These are phyloP conservation scores for Verticillium albo-atrum DNA, from an alignment of 2,329 filamentous ascomycete genomes.

Conservation along the genomic window DNA sequence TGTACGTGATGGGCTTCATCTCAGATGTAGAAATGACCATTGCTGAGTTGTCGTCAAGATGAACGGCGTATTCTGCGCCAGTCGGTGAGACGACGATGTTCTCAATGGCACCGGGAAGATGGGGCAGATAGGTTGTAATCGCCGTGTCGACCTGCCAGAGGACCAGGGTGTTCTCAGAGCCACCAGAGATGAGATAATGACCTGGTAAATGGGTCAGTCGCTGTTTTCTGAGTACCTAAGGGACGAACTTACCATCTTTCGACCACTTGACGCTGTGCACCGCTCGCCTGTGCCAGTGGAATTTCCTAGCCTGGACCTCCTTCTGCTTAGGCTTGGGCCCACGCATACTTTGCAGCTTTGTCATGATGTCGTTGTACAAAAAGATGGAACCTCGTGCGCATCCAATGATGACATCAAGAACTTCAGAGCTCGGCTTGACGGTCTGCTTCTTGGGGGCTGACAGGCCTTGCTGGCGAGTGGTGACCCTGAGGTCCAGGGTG, in stretches of 20 bases:
- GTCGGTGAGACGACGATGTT: constrained; percentile 76
- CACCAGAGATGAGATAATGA: constrained; percentile 91
- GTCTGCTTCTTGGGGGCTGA: constrained; percentile 17
- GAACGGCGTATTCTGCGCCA: constrained; percentile 78
- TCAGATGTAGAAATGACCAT: constrained; percentile 90
- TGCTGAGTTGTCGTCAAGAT: constrained; percentile 85
- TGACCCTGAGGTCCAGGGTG: constrained; percentile 58
- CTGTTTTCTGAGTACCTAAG: not conserved
- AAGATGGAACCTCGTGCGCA: constrained; percentile 72
- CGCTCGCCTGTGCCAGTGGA: constrained; percentile 88
- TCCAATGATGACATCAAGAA: constrained; percentile 74
- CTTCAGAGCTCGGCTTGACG: constrained; percentile 15
- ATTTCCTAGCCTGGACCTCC: constrained; percentile 55
- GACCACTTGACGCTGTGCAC: constrained; percentile 91
- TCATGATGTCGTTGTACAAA: constrained; percentile 72
- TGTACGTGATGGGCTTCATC: constrained; percentile 76
- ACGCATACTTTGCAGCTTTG: constrained; percentile 43
- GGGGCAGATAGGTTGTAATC: constrained; percentile 79
- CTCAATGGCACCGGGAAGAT: constrained; percentile 80
- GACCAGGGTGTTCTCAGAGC: constrained; percentile 82
- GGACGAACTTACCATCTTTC: constrained; percentile 61
- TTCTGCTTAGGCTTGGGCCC: constrained; percentile 37
- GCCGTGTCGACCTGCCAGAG: constrained; percentile 91
- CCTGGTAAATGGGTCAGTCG: constrained; percentile 48
- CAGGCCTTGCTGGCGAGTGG: constrained; percentile 17